Evolutionary conservation across 2,329 filamentous ascomycete species (phyloP).

Genomic region (Claviceps fusiformis): DNA sequence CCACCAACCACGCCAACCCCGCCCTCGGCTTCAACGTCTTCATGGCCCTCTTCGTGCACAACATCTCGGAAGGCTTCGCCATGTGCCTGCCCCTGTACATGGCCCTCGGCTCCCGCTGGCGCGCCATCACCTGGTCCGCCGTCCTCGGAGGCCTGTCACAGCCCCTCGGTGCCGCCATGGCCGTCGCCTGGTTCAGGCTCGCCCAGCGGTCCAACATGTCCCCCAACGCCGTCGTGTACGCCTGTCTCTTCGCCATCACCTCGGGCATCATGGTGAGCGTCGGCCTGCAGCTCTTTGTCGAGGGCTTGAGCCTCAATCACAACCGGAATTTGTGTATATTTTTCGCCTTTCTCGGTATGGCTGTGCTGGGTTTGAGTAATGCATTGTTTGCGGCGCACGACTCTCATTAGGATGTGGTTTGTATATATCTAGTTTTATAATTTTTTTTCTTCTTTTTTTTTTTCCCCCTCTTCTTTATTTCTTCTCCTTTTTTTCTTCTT

Average conservation of each 20-base stretch:
- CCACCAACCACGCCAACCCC: slow-evolving; percentile 92
- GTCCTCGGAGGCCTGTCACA: slow-evolving; percentile 78
- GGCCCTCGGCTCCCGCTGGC: slow-evolving; percentile 64
- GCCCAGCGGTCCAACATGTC: slow-evolving; percentile 37
- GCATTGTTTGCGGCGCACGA: slow-evolving; percentile 56
- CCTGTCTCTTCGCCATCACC: slow-evolving; percentile 74
- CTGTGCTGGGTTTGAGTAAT: slow-evolving; percentile 69
- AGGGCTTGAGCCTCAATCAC: slow-evolving; percentile 73
- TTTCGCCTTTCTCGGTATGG: slow-evolving; percentile 80
- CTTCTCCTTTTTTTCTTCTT: not conserved
- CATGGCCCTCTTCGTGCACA: slow-evolving; percentile 92
- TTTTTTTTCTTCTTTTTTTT: not conserved
- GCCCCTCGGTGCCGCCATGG: slow-evolving; percentile 71
- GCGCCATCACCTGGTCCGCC: slow-evolving; percentile 74
- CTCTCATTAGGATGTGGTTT: not conserved
- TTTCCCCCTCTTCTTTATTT: not conserved
- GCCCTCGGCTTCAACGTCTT: slow-evolving; percentile 82
- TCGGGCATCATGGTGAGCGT: slow-evolving; percentile 95
- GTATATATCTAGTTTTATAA: not conserved
- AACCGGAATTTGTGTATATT: slow-evolving; percentile 62
- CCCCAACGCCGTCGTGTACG: slow-evolving; percentile 51
- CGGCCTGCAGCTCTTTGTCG: slow-evolving; percentile 74
- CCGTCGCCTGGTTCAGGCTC: slow-evolving; percentile 73
- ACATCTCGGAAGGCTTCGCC: slow-evolving; percentile 93
- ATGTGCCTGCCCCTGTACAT: slow-evolving; percentile 89